These are phyloP conservation scores for Fusarium algeriense DNA, from an alignment of 2,329 filamentous ascomycete species.

Conservation along the genomic window DNA sequence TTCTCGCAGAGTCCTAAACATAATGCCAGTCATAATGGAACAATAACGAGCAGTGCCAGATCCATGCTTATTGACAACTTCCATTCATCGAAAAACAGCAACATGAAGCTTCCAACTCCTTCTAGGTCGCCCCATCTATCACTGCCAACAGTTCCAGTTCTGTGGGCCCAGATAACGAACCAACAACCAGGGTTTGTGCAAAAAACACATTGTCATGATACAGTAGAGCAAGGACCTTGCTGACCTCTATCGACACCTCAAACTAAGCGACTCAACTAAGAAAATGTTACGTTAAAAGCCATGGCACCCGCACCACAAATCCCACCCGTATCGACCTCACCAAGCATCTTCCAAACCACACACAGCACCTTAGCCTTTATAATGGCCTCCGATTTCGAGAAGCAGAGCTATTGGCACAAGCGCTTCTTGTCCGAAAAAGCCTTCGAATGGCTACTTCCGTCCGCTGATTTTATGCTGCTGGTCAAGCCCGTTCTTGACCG, in stretches of 20 bases:
- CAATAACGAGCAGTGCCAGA: background rate
- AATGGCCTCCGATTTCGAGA: conserved; percentile 58
- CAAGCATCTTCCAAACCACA: conserved; percentile 22
- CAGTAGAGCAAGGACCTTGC: conserved; percentile 1
- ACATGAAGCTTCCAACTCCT: conserved; percentile 19
- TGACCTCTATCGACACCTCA: conserved; percentile 3
- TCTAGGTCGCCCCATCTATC: conserved; percentile 18
- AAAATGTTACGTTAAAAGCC: conserved; percentile 18
- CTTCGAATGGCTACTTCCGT: conserved; percentile 63
- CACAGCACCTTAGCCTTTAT: conserved; percentile 21
- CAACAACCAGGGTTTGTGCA: conserved; percentile 26
- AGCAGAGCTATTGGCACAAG: conserved; percentile 63
- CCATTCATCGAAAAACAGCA: background rate
- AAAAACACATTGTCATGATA: conserved; percentile 37
- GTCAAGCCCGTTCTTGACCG: conserved; percentile 54
- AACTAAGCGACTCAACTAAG: conserved; percentile 15
- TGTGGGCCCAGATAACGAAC: conserved; percentile 31
- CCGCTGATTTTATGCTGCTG: conserved; percentile 56
- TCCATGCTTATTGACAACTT: background rate
- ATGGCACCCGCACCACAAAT: conserved; percentile 39
- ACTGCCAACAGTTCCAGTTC: conserved; percentile 31
- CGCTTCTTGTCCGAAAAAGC: conserved; percentile 59
- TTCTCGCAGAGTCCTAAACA: background rate
- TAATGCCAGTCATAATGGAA: background rate
- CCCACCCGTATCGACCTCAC: conserved; percentile 36